These are phyloP conservation scores for Kuraishia molischiana DNA, from an alignment of 805 yeast species.

Conservation along the genomic window DNA sequence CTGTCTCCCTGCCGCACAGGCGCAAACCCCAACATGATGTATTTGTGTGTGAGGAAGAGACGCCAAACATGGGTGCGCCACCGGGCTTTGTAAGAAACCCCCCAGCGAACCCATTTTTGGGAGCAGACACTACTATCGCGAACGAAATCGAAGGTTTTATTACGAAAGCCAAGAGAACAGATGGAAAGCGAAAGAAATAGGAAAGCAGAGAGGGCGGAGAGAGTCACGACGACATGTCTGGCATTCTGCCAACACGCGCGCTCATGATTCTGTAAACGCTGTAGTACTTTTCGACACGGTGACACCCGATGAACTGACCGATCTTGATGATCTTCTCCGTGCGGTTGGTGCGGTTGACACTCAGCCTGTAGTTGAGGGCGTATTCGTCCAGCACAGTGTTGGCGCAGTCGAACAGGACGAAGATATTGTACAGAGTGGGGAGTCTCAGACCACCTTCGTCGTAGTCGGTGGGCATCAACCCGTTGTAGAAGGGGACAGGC, in stretches of 20 bases:
- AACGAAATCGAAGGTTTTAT: no score
- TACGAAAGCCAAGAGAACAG: no score
- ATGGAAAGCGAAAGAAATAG: no score
- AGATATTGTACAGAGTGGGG: constrained; percentile 16
- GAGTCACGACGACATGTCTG: no score
- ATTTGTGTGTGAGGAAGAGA: no score
- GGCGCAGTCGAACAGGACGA: constrained; percentile 13
- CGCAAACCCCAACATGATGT: no score
- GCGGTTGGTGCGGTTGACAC: constrained; percentile 3
- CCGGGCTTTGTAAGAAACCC: no score
- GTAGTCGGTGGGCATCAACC: constrained; percentile 13
- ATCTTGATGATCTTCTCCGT: constrained; percentile 15
- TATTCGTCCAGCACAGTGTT: constrained; percentile 9
- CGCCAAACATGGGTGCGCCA: no score
- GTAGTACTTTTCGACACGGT: constrained; percentile 21
- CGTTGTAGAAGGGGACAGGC: constrained; percentile 15
- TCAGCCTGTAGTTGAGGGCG: constrained; percentile 1
- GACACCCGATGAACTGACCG: constrained; percentile 20
- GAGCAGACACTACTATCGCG: no score
- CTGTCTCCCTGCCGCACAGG: no score
- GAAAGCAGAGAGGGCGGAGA: no score
- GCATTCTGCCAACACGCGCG: not conserved
- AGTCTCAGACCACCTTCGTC: constrained; percentile 7
- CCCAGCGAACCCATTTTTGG: no score
- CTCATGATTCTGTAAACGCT: constrained; percentile 4